phyloP scores from a whole-genome alignment of 257 asterid genomes.

The Scutellaria galericulata region DNA sequence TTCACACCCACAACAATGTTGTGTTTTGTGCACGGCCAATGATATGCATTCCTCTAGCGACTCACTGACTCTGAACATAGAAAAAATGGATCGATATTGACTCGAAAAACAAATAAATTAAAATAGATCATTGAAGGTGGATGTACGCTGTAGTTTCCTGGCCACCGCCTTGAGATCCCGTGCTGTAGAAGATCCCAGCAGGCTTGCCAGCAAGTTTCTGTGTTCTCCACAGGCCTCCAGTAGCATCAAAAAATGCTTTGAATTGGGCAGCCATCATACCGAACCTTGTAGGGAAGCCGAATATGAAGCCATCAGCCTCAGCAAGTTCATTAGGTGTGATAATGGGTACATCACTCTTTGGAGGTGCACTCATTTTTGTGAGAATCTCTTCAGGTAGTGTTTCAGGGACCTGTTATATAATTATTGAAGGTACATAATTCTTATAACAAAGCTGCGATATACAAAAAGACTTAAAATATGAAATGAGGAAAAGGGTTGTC shows the following conservation, averaged over 20 bases:
- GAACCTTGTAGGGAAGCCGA: slow-evolving; percentile 83
- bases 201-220: slow-evolving; percentile 90
- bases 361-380: slow-evolving; percentile 79
- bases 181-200: slow-evolving; percentile 85
- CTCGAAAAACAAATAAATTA: not conserved
- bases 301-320: slow-evolving; percentile 78
- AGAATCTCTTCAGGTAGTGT: slow-evolving; percentile 74
- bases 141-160: slow-evolving; percentile 83
- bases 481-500: not conserved
- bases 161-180: slow-evolving; percentile 93
- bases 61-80: not conserved
- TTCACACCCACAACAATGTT: no score
- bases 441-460: not conserved
- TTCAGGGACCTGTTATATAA: slow-evolving; percentile 68
- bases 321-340: slow-evolving; percentile 72
- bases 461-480: not conserved
- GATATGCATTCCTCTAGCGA: not conserved
- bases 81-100: not conserved
- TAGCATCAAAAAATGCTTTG: slow-evolving; percentile 85
- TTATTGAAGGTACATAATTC: slow-evolving; percentile 10
- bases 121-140: slow-evolving; percentile 4
- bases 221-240: slow-evolving; percentile 88
- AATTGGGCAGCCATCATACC: slow-evolving; percentile 94
- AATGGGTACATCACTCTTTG: slow-evolving; percentile 63
- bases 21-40: no score